Base-by-base conservation (phyloP, 306 rosid genomes). In the Citrullus mucosospermus region DNA sequence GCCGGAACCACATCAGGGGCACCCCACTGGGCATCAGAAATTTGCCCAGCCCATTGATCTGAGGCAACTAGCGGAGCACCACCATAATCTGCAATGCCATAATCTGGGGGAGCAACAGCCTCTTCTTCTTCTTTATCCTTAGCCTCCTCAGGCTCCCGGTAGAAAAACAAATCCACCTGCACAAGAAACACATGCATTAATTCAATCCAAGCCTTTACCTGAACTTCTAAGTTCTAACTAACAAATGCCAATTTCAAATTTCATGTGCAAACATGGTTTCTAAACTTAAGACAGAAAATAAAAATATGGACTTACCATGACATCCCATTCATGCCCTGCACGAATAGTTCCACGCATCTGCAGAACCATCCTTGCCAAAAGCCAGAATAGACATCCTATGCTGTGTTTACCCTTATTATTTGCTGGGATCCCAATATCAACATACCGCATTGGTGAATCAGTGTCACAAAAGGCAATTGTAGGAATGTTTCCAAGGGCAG, bases 371-470 rank as follows among this genome's bases (percentile, higher is more conserved):
- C 97, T 88, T 13, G 97, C 97, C 48, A 92, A 83, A 41, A 94
- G 83, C 98, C 98, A 92, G 56, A 70, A 82, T 41, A 94, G 98
- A 81, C 98, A 94, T 9, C 98, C 97, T 1, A 94, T 92, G 83
- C 94, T 90, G 56, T 94, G 97, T 38, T 92, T 94, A 0, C 98
- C 98, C 87, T 94, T 94, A 81, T 92, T 94, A 60, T 92, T 94
- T 57, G 98, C 96, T n/a, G 97, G 97, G 77, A 94, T 94, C 13
- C 96, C 97, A 81, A 94, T 94, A 71, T 92, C 98, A 46, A 94
- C 98, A 75, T 90, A 87, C 2, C 87, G 25, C 97, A 94, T 94
- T 2, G 96, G 93, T 0, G 97, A 92, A 81, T 92, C 98, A 4
- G 98, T 92, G 53, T 94, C 98, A 13, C 97, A 94, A 34, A 94